These are phyloP conservation scores for Blastobotrys peoriensis DNA, from an alignment of 805 yeast genomes.

Conservation along the genomic window DNA sequence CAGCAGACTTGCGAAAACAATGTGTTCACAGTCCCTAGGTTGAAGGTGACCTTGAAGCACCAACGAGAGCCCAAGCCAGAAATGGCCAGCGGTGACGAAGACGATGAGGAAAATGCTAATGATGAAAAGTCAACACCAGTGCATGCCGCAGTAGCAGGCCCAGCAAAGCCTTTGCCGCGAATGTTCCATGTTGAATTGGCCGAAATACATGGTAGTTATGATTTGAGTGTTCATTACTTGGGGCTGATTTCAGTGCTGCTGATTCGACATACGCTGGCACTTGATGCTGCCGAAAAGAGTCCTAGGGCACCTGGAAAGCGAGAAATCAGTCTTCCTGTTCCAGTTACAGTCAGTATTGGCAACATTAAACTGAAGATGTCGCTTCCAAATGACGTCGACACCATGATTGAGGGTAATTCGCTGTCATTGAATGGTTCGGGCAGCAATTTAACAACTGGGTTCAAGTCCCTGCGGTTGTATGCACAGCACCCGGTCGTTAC, in stretches of 20 bases:
- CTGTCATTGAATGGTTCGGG: slow-evolving; percentile 26
- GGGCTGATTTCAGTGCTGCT: slow-evolving; percentile 41
- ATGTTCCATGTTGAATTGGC: neutral
- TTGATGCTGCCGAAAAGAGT: slow-evolving; percentile 5
- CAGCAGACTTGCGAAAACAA: slow-evolving; percentile 17
- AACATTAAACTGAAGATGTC: slow-evolving; percentile 32
- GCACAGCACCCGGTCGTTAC: slow-evolving; percentile 44
- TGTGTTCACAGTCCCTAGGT: slow-evolving; percentile 25
- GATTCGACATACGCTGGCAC: slow-evolving; percentile 36
- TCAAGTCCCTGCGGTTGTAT: slow-evolving; percentile 40
- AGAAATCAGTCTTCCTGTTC: too few species aligned
- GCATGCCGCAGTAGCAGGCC: neutral
- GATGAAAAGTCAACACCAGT: neutral
- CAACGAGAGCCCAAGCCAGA: neutral
- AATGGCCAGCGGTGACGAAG: neutral
- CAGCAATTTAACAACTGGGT: slow-evolving; percentile 27
- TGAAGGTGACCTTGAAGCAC: slow-evolving; percentile 19
- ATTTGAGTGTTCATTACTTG: slow-evolving; percentile 39
- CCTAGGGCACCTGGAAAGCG: neutral
- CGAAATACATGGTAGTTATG: slow-evolving; percentile 17
- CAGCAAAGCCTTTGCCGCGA: neutral
- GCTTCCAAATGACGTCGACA: slow-evolving; percentile 42
- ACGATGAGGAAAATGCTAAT: neutral
- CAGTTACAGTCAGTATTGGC: slow-evolving; percentile 28
- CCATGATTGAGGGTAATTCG: slow-evolving; percentile 41